A percentile compares a stretch with the other conserved stretches of the same genome.
Evolutionary conservation across 495 filamentous ascomycete genomes (phyloP).

Genomic region (Xylaria castorea): DNA sequence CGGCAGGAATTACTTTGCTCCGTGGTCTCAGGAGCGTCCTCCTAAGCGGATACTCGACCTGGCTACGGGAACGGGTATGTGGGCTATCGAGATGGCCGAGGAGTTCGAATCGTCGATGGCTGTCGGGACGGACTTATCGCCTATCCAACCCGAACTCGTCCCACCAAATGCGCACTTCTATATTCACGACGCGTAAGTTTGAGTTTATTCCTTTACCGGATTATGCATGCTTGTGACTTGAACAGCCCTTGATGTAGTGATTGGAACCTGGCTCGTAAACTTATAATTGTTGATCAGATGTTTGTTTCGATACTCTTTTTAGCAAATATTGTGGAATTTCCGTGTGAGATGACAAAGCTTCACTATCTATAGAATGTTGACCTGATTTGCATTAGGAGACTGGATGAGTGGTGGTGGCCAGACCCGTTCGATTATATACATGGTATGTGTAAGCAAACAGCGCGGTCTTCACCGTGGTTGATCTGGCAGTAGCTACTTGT

Average conservation of each 20-base stretch:
- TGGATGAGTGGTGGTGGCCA: slow-evolving; percentile 19
- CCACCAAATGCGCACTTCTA: slow-evolving; percentile 42
- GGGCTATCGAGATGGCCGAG: slow-evolving; percentile 68
- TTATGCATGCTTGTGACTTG: neutral
- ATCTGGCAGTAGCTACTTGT: neutral
- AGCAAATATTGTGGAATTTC: neutral
- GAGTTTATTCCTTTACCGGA: slow-evolving; percentile 13
- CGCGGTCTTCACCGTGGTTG: neutral
- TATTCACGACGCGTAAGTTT: slow-evolving; percentile 40
- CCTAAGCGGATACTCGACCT: slow-evolving; percentile 70
- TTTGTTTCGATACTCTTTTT: neutral
- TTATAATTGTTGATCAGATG: neutral
- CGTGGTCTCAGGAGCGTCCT: slow-evolving; percentile 50
- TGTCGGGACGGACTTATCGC: slow-evolving; percentile 38
- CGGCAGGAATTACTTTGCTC: slow-evolving; percentile 63
- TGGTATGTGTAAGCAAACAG: slow-evolving; percentile 9
- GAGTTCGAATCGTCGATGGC: slow-evolving; percentile 37
- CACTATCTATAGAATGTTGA: neutral
- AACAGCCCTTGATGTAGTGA: neutral
- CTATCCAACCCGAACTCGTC: slow-evolving; percentile 39
- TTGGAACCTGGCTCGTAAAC: neutral
- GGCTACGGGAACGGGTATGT: slow-evolving; percentile 69
- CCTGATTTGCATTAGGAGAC: slow-evolving; percentile 10
- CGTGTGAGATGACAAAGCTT: slow-evolving; percentile 1
- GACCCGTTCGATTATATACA: slow-evolving; percentile 53